Evolutionary conservation across 345 rosid species (phyloP).

Genomic region (Hibiscus mutabilis): DNA sequence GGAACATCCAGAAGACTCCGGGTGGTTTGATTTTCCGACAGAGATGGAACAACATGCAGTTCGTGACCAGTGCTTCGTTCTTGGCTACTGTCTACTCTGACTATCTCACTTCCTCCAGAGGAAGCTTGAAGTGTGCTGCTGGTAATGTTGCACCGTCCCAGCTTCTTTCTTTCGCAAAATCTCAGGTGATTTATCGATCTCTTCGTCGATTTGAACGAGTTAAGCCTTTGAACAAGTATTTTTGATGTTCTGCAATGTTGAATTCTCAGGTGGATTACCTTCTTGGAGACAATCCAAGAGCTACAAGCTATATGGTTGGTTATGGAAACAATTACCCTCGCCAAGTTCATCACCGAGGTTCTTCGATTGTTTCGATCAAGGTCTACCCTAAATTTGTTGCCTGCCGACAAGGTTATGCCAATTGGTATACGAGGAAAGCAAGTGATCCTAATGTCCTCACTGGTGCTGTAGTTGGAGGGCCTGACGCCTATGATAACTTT

Average conservation of each 20-base stretch:
- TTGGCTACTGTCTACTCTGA: slow-evolving; percentile 70
- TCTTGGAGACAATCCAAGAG: slow-evolving; percentile 96
- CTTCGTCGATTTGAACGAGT: neutral
- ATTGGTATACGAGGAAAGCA: slow-evolving; percentile 68
- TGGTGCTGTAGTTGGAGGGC: slow-evolving; percentile 95
- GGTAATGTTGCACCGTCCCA: slow-evolving; percentile 53
- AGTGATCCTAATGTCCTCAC: slow-evolving; percentile 79
- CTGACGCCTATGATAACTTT: slow-evolving; percentile 90
- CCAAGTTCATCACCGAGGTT: slow-evolving; percentile 85
- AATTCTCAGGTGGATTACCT: slow-evolving; percentile 73
- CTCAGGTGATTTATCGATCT: slow-evolving; percentile 48
- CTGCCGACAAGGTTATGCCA: slow-evolving; percentile 93
- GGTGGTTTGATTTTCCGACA: slow-evolving; percentile 91
- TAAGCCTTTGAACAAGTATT: neutral
- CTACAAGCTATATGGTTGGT: slow-evolving; percentile 95
- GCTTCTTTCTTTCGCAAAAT: slow-evolving; percentile 78
- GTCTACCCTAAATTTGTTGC: slow-evolving; percentile 54
- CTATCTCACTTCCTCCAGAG: slow-evolving; percentile 66
- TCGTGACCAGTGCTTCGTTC: slow-evolving; percentile 84
- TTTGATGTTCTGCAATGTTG: slow-evolving; percentile 7
- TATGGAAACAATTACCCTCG: slow-evolving; percentile 90
- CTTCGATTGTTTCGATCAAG: slow-evolving; percentile 82
- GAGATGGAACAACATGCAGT: slow-evolving; percentile 96
- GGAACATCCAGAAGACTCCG: slow-evolving; percentile 72
- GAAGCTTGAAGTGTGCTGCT: slow-evolving; percentile 49